Percentiles rank a stretch among this genome's conserved stretches.
Conservation (phyloP, 495 filamentous ascomycete genomes). For the Geopyxis carbonaria region DNA sequence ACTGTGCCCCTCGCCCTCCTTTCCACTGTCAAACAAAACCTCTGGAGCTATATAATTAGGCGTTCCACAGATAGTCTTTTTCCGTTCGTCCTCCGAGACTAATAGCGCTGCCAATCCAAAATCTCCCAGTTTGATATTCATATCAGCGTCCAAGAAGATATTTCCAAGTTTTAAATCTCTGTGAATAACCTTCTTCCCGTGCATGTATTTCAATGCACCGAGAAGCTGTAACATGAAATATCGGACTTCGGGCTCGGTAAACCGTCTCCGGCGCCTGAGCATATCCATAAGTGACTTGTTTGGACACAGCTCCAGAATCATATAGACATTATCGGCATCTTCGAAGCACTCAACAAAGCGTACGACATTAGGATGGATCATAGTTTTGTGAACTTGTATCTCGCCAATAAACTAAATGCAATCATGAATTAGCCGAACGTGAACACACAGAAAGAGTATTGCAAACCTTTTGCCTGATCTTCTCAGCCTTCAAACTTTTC, state of each 20-base stretch:
- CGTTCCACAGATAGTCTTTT: conserved; percentile 88
- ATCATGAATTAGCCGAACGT: not conserved
- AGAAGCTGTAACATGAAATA: conserved; percentile 86
- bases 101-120: conserved; percentile 92
- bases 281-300: conserved; percentile 99
- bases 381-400: conserved; percentile 92
- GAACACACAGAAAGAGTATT: not conserved
- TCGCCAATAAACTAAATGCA: conserved; percentile 75
- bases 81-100: conserved; percentile 64
- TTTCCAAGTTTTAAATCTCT: conserved; percentile 97
- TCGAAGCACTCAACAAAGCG: conserved; percentile 89
- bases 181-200: conserved; percentile 85
- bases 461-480: conserved; percentile 76
- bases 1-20: conserved; percentile 22
- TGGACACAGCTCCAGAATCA: conserved; percentile 82
- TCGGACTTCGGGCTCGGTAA: conserved; percentile 81
- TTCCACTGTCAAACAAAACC: conserved; percentile 33
- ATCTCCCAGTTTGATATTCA: conserved; percentile 97
- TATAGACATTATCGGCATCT: conserved; percentile 72
- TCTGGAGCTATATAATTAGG: conserved; percentile 98
- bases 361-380: conserved; percentile 86
- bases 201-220: conserved; percentile 93
- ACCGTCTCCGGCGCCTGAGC: conserved; percentile 68
- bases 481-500: conserved; percentile 58
- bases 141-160: conserved; percentile 82